A percentile compares a stretch with the other conserved stretches of the same genome.
Evolutionary conservation across 768 basidiomycete species (phyloP).

Genomic region (Dioszegia crocea): DNA sequence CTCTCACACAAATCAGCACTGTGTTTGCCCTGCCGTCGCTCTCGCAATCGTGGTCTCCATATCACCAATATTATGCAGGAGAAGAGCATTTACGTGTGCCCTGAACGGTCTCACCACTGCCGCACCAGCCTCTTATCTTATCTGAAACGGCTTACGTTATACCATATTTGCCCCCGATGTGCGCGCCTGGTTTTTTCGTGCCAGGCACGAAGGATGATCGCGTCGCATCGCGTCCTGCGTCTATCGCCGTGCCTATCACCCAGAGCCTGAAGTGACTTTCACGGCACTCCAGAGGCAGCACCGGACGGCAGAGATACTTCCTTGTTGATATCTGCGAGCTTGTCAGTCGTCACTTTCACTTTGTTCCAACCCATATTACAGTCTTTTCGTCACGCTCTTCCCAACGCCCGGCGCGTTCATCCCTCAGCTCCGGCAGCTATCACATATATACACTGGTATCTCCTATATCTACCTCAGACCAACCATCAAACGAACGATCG

Average conservation of each 20-base stretch:
- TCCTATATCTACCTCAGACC: background rate
- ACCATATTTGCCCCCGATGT: background rate
- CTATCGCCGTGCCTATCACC: background rate
- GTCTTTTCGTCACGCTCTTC: background rate
- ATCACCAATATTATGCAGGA: too few species aligned
- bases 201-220: background rate
- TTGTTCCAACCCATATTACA: background rate
- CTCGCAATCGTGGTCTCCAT: too few species aligned
- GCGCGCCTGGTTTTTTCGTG: background rate
- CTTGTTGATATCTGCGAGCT: too few species aligned
- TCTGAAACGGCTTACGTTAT: background rate
- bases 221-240: background rate
- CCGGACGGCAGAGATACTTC: background rate
- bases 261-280: background rate
- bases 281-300: background rate
- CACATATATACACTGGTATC: background rate
- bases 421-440: conserved; percentile 2
- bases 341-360: too few species aligned
- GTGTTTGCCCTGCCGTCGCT: too few species aligned
- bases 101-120: background rate
- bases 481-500: too few species aligned
- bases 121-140: too few species aligned
- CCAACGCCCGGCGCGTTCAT: conserved; percentile 3
- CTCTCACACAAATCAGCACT: too few species aligned
- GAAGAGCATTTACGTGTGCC: too few species aligned